Percentiles rank a stretch among this genome's conserved stretches.
Evolutionary conservation across 2,329 filamentous ascomycete species (phyloP).

Genomic region (Xylaria sp.): DNA sequence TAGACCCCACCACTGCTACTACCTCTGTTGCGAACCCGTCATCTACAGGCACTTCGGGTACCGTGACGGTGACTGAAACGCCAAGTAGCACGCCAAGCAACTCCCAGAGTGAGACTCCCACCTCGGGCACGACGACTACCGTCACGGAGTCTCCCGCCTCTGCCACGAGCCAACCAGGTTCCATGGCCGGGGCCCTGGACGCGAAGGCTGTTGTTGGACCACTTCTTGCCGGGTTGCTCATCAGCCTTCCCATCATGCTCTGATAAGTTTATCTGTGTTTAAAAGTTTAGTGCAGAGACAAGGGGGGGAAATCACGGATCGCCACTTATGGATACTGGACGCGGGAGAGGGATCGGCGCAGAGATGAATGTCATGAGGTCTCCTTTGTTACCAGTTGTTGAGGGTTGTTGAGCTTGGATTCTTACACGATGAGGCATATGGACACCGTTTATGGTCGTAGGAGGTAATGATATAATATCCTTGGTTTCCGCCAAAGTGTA

Average conservation of each 20-base stretch:
- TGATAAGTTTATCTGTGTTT: conserved; percentile 7
- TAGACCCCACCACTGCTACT: conserved; percentile 25
- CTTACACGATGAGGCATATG: not conserved
- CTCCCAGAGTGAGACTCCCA: not conserved
- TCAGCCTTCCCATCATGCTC: conserved; percentile 22
- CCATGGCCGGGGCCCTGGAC: conserved; percentile 23
- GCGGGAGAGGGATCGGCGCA: not conserved
- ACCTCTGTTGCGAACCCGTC: conserved; percentile 3
- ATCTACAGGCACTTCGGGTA: not conserved
- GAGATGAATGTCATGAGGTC: not conserved
- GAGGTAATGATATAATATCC: not conserved
- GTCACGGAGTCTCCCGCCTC: not conserved
- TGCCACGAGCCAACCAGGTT: conserved; percentile 3
- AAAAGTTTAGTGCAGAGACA: too few relatives aligned
- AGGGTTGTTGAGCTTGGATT: not conserved
- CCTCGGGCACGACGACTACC: conserved; percentile 9
- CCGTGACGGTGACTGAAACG: conserved; percentile 20
- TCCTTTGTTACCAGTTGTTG: not conserved
- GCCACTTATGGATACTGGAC: not conserved
- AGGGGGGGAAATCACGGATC: too few relatives aligned
- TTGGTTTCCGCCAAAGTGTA: not conserved
- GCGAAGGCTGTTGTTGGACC: conserved; percentile 21
- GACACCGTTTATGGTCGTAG: not conserved
- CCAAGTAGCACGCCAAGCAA: not conserved
- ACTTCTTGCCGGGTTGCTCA: conserved; percentile 23